Evolutionary conservation across 2,329 filamentous ascomycete genomes (phyloP).

Genomic region (Didymella lethalis): DNA sequence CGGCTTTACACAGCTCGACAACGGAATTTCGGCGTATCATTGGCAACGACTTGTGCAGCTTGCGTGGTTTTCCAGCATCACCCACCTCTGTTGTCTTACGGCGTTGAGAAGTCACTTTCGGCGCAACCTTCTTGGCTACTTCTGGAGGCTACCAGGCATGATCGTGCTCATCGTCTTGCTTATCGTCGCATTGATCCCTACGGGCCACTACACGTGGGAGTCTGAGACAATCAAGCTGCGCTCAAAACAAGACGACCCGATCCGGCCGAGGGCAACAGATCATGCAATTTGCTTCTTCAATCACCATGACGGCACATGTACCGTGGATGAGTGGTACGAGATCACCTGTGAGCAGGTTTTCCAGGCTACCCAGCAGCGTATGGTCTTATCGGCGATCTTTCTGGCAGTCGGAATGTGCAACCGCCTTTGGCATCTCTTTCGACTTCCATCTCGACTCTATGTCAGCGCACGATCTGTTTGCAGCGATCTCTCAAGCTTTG

Average conservation of each 20-base stretch:
- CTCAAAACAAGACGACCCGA: neutral
- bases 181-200: slow-evolving; percentile 16
- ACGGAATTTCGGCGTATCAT: slow-evolving; percentile 27
- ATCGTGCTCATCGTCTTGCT: slow-evolving; percentile 16
- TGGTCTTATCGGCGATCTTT: slow-evolving; percentile 12
- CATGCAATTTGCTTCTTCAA: slow-evolving; percentile 10
- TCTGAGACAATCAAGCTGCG: neutral
- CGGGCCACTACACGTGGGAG: slow-evolving; percentile 18
- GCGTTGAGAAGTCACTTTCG: slow-evolving; percentile 7
- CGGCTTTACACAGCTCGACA: slow-evolving; percentile 24
- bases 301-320: neutral
- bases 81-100: slow-evolving; percentile 23
- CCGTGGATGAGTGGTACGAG: neutral
- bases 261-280: slow-evolving; percentile 10
- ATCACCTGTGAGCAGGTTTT: neutral
- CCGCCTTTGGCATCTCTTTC: slow-evolving; percentile 15
- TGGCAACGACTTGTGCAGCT: slow-evolving; percentile 25
- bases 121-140: neutral
- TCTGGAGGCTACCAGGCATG: slow-evolving; percentile 23
- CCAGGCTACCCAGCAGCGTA: slow-evolving; percentile 12
- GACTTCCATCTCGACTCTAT: slow-evolving; percentile 2
- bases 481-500: neutral
- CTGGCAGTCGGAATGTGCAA: slow-evolving; percentile 11
- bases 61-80: slow-evolving; percentile 26
- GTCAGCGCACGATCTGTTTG: slow-evolving; percentile 3